Base-by-base conservation (phyloP, 495 filamentous ascomycete species). In the Aspergillus haitiensis region DNA sequence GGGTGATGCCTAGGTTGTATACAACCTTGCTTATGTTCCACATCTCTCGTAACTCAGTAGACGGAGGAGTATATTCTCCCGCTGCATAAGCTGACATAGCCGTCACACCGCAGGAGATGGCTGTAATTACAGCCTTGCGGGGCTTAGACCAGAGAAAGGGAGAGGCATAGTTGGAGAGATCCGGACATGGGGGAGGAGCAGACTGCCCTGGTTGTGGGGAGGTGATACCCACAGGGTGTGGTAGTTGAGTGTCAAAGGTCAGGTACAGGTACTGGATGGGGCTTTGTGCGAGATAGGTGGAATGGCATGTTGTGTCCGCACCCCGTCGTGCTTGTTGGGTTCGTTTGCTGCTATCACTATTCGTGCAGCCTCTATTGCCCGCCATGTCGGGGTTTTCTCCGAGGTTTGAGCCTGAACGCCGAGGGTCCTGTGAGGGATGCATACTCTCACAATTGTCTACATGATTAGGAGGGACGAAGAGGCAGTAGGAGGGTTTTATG, bases 1-100 rank as follows among this genome's bases (percentile, higher is more conserved):
- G 81, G 0, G 92, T 94, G 45, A 97, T 89, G 13, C 90, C 90
- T 15, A 88, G 75, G 11, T 90, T 76, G 40, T 88, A 83, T n/a
- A 88, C 85, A 10, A 88, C 80, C 16, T 75, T 72, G 44, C 85
- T 84, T 9, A 91, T 79, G 31, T 79, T 69, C 78, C 87, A 88
- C 59, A 88, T 78, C 2, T 71, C 72, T 13, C 75, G 79, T 74
- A 97, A 82, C 55, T 92, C 81, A 5, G 71, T 65, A 0, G 86
- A 72, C 0, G 87, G 82, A 1, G 89, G 84, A 15, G 87, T 87
- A 73, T 94, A 92, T n/a, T 92, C 84, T 12, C 93, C 92, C 0
- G 92, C 89, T 0, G 88, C 84, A 68, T 92, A 95, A 36, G 89
- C 92, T 0, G 91, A 90, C 61, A 93, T 72, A 7, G 83, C 81